Evolutionary conservation across 148 eudicot species (phyloP).

Genomic region (Rhododendron williamsianum): DNA sequence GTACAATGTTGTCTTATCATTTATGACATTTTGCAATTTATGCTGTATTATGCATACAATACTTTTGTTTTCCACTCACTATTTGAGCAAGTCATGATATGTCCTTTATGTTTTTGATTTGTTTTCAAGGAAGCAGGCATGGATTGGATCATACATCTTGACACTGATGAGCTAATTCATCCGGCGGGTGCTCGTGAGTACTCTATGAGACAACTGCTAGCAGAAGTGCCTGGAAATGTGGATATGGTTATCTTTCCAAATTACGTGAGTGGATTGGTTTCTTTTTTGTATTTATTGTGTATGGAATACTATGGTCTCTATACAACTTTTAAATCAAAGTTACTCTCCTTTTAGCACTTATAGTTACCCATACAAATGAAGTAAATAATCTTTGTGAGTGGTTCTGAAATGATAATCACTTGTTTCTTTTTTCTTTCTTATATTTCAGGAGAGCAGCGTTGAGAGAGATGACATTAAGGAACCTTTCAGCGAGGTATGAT

Average conservation of each 20-base stretch:
- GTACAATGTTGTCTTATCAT: slow-evolving; percentile 24
- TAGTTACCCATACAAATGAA: too few relatives aligned
- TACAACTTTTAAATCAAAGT: background rate
- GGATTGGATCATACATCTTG: slow-evolving; percentile 95
- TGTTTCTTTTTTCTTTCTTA: background rate
- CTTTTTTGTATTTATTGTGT: background rate
- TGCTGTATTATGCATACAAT: background rate
- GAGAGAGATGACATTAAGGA: slow-evolving; percentile 86
- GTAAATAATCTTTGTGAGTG: slow-evolving; percentile 13
- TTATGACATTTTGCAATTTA: background rate
- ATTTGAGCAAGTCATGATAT: background rate
- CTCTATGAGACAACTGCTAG: slow-evolving; percentile 72
- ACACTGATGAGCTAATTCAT: slow-evolving; percentile 81
- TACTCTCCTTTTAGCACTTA: too few relatives aligned
- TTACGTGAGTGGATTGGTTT: slow-evolving; percentile 53
- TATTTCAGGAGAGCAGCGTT: slow-evolving; percentile 77
- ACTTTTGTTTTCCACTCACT: background rate
- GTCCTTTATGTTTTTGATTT: background rate
- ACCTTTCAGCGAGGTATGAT: slow-evolving; percentile 81
- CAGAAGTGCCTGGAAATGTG: slow-evolving; percentile 71
- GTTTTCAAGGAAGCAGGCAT: slow-evolving; percentile 48
- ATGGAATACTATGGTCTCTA: background rate
- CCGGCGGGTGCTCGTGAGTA: slow-evolving; percentile 90
- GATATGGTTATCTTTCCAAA: slow-evolving; percentile 94
- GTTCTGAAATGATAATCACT: background rate